Evolutionary conservation across 2,329 filamentous ascomycete species (phyloP).

Genomic region (Trichophyton equinum): DNA sequence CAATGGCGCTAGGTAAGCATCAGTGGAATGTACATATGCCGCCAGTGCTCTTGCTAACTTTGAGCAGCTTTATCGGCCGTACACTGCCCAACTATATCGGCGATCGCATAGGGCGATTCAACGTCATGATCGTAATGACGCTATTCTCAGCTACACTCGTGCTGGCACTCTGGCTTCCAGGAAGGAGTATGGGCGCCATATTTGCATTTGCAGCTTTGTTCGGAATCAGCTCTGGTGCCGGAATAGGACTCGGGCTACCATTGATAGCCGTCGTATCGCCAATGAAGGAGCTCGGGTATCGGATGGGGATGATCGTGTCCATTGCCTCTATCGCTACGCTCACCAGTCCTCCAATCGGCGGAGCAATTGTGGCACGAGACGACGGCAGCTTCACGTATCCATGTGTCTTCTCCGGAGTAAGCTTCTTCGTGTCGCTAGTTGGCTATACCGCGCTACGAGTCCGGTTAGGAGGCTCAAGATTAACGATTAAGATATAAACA

Average conservation of each 20-base stretch:
- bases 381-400: conserved; percentile 1
- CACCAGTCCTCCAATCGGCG: not conserved
- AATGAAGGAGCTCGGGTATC: conserved; percentile 2
- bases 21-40: not conserved
- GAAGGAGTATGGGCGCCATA: conserved; percentile 17
- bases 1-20: conserved; percentile 15
- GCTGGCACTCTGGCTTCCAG: not conserved
- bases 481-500: not conserved
- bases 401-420: not conserved
- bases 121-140: not conserved
- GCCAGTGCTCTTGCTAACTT: not conserved
- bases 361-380: not conserved
- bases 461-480: not conserved
- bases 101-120: conserved; percentile 1
- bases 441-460: not conserved
- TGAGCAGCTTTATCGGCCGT: not conserved
- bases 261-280: not conserved
- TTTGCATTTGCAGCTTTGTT: conserved; percentile 30
- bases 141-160: not conserved
- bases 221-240: conserved; percentile 3
- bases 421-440: not conserved
- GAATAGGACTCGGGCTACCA: not conserved
- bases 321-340: not conserved
- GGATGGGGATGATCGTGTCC: not conserved
- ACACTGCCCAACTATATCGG: not conserved